Evolutionary conservation across 139 green algal genomes (phyloP).

Genomic region (Microglena sp.): DNA sequence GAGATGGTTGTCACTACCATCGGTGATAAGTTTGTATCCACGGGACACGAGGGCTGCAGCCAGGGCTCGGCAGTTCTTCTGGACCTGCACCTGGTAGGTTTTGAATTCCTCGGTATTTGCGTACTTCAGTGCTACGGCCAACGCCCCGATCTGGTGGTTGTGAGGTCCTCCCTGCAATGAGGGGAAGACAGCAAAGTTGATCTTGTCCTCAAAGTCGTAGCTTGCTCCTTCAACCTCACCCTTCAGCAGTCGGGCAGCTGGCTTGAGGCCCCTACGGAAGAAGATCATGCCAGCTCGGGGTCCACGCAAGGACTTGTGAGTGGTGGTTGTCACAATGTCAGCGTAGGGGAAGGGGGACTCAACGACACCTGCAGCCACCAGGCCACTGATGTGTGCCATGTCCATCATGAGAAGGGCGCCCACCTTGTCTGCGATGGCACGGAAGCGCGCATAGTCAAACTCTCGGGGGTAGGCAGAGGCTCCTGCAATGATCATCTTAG

Average conservation of each 20-base stretch:
- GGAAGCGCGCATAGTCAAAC: slow-evolving; percentile 69
- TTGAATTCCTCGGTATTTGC: slow-evolving; percentile 80
- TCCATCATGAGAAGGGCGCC: slow-evolving; percentile 61
- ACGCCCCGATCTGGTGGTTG: slow-evolving; percentile 97
- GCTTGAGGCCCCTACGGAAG: slow-evolving; percentile 83
- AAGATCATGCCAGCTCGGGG: slow-evolving; percentile 94
- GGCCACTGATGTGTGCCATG: slow-evolving; percentile 96
- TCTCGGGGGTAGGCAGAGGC: slow-evolving; percentile 86
- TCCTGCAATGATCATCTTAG: slow-evolving; percentile 87
- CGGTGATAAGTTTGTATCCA: slow-evolving; percentile 76
- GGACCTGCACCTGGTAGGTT: slow-evolving; percentile 78
- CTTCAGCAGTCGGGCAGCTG: slow-evolving; percentile 41
- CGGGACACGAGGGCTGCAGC: slow-evolving; percentile 49
- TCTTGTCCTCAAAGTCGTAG: slow-evolving; percentile 89
- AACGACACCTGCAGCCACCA: slow-evolving; percentile 75
- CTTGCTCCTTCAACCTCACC: slow-evolving; percentile 35
- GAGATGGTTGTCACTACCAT: slow-evolving; percentile 93
- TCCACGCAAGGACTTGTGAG: slow-evolving; percentile 93
- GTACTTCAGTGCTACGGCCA: slow-evolving; percentile 95
- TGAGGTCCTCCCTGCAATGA: slow-evolving; percentile 90
- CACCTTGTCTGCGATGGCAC: slow-evolving; percentile 74
- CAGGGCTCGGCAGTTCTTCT: slow-evolving; percentile 63
- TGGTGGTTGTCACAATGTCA: slow-evolving; percentile 98
- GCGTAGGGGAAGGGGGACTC: slow-evolving; percentile 81
- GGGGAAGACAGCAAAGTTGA: slow-evolving; percentile 95